Percentiles rank a stretch among this genome's conserved stretches.
phyloP scores from a whole-genome alignment of 306 rosid species.

The Quercus bicolor region DNA sequence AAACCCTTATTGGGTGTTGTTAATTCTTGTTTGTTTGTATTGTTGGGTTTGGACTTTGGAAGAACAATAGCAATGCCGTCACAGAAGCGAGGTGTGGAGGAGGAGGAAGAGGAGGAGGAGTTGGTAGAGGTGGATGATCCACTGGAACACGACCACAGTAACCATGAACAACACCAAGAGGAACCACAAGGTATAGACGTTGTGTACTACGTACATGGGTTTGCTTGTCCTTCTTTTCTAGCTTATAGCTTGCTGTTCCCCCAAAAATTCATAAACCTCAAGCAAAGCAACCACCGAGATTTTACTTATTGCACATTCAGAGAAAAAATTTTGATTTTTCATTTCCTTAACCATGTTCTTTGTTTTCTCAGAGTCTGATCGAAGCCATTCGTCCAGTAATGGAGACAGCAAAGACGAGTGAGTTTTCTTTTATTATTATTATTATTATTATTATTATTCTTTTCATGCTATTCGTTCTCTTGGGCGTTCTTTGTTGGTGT shows the following conservation, averaged over 20 bases:
- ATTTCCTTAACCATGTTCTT: conserved; percentile 26
- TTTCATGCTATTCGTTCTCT: conserved; percentile 11
- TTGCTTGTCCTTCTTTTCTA: not conserved
- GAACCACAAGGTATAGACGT: conserved; percentile 47
- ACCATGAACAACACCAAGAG: conserved; percentile 26
- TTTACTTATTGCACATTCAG: not conserved
- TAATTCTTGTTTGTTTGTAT: conserved; percentile 2
- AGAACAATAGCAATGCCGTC: conserved; percentile 60
- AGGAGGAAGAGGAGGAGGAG: conserved; percentile 21
- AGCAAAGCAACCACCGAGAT: no score
- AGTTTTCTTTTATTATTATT: conserved; percentile 11
- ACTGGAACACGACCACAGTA: conserved; percentile 18
- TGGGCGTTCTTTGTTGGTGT: conserved; percentile 9
- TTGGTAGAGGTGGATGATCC: conserved; percentile 16
- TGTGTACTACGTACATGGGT: not conserved
- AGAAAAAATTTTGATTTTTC: conserved; percentile 8
- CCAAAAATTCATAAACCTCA: not conserved
- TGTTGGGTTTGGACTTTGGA: conserved; percentile 1
- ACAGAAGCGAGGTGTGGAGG: conserved; percentile 47
- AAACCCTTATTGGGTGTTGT: not conserved
- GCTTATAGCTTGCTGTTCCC: conserved; percentile 8
- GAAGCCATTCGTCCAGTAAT: conserved; percentile 39
- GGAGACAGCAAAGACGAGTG: conserved; percentile 52
- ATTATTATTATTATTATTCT: not conserved
- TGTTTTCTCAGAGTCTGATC: conserved; percentile 57